Percentiles rank a stretch among this genome's conserved stretches.
Conservation (phyloP, 2,329 filamentous ascomycete species). For the Thelonectria blattea region DNA sequence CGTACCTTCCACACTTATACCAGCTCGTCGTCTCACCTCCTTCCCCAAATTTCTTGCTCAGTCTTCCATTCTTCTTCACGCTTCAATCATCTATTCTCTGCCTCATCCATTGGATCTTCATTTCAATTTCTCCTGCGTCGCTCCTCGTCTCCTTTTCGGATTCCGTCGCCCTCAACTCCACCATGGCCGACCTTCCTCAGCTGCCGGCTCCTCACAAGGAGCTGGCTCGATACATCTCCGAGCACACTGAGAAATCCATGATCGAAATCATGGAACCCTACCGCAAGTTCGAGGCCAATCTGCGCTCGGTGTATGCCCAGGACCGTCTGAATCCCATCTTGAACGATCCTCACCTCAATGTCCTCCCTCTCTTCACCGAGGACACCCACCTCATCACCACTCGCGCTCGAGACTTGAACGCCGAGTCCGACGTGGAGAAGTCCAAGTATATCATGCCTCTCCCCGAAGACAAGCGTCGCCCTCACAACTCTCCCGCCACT, state of each 20-base stretch:
- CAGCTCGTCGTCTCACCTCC: not conserved
- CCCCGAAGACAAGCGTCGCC: conserved; percentile 64
- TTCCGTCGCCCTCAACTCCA: conserved; percentile 39
- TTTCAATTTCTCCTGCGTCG: not conserved
- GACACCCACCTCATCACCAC: conserved; percentile 64
- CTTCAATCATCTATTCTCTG: not conserved
- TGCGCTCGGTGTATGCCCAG: conserved; percentile 73
- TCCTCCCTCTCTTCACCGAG: conserved; percentile 69
- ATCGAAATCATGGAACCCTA: conserved; percentile 68
- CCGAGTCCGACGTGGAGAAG: conserved; percentile 65
- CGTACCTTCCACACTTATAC: conserved; percentile 1
- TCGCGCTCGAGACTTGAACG: conserved; percentile 63
- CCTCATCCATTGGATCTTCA: not conserved
- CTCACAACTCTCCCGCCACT: conserved; percentile 68
- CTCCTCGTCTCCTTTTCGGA: not conserved
- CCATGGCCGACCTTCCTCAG: conserved; percentile 47
- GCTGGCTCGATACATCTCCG: conserved; percentile 59
- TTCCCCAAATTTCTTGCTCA: not conserved
- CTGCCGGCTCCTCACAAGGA: conserved; percentile 54
- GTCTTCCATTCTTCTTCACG: not conserved
- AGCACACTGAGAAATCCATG: conserved; percentile 60
- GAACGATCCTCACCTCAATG: conserved; percentile 63
- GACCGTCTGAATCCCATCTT: conserved; percentile 65
- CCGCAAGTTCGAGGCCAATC: conserved; percentile 68
- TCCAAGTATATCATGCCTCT: conserved; percentile 74